A percentile compares a stretch with the other conserved stretches of the same genome.
Conservation (phyloP, 495 filamentous ascomycete species). For the Cercophora scortea region DNA sequence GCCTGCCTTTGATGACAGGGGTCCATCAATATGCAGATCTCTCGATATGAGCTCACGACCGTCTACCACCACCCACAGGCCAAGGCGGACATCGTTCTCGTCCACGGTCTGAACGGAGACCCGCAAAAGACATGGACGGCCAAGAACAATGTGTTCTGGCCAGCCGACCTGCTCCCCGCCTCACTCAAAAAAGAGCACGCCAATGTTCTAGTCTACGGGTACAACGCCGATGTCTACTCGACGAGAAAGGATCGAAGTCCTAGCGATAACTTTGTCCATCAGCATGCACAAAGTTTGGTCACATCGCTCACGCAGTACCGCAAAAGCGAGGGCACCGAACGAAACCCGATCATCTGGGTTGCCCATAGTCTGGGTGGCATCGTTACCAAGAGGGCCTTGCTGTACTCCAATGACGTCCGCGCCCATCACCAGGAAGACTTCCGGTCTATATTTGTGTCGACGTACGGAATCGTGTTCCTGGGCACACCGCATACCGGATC, state of each 20-base stretch:
- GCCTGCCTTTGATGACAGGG: slow-evolving; percentile 17
- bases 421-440: slow-evolving; percentile 63
- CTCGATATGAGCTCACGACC: slow-evolving; percentile 61
- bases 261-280: slow-evolving; percentile 66
- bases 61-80: slow-evolving; percentile 55
- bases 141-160: slow-evolving; percentile 64
- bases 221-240: slow-evolving; percentile 69
- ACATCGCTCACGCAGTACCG: slow-evolving; percentile 43
- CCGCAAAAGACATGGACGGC: slow-evolving; percentile 70
- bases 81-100: slow-evolving; percentile 63
- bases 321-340: slow-evolving; percentile 48
- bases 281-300: slow-evolving; percentile 78
- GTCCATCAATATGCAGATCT: slow-evolving; percentile 47
- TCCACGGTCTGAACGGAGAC: slow-evolving; percentile 79
- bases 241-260: slow-evolving; percentile 33
- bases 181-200: slow-evolving; percentile 54
- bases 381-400: slow-evolving; percentile 59
- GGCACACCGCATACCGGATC: slow-evolving; percentile 83
- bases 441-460: slow-evolving; percentile 73
- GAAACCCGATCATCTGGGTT: slow-evolving; percentile 76
- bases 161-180: slow-evolving; percentile 61
- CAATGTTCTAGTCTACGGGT: slow-evolving; percentile 75
- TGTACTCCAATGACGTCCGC: slow-evolving; percentile 55
- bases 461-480: slow-evolving; percentile 77
- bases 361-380: slow-evolving; percentile 79